Conservation (phyloP, 1,284 basidiomycete genomes). For the Trichosporon asahii region DNA sequence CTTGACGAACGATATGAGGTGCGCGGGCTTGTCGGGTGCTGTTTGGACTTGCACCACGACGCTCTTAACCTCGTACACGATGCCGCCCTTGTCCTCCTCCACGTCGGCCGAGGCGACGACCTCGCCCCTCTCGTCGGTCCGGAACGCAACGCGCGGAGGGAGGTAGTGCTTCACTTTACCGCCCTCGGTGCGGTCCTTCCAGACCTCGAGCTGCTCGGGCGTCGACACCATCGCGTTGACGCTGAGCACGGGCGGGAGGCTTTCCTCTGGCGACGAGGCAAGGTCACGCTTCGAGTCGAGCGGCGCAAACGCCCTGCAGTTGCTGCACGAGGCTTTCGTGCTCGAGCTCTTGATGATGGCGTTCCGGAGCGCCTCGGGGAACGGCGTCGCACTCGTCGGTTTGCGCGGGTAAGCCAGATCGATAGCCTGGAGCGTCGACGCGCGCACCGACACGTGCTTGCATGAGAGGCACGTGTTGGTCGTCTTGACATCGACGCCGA, state of each 20-base stretch:
- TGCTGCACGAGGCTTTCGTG: constrained; percentile 80
- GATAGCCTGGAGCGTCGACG: constrained; percentile 72
- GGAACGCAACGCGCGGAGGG: constrained; percentile 49
- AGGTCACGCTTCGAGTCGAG: constrained; percentile 72
- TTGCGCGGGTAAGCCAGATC: constrained; percentile 68
- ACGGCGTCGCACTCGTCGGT: constrained; percentile 40
- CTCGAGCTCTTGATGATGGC: constrained; percentile 71
- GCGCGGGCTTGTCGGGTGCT: constrained; percentile 67
- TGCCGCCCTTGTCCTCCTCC: constrained; percentile 54
- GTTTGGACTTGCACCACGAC: constrained; percentile 79
- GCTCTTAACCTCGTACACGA: constrained; percentile 62
- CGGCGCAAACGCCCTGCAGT: constrained; percentile 71
- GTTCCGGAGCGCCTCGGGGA: constrained; percentile 67
- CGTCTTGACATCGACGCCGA: constrained; percentile 72
- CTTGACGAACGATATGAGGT: constrained; percentile 85
- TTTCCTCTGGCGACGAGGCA: constrained; percentile 55
- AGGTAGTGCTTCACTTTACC: constrained; percentile 37
- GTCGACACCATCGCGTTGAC: constrained; percentile 80
- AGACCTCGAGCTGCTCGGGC: constrained; percentile 70
- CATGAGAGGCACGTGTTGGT: constrained; percentile 73
- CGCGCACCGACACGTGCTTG: constrained; percentile 66
- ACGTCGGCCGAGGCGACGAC: constrained; percentile 55
- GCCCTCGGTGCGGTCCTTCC: constrained; percentile 61
- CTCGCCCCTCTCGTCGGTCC: constrained; percentile 32
- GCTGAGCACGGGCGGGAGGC: constrained; percentile 77